Evolutionary conservation across 768 basidiomycete species (phyloP).

Genomic region (Rhodotorula toruloides): DNA sequence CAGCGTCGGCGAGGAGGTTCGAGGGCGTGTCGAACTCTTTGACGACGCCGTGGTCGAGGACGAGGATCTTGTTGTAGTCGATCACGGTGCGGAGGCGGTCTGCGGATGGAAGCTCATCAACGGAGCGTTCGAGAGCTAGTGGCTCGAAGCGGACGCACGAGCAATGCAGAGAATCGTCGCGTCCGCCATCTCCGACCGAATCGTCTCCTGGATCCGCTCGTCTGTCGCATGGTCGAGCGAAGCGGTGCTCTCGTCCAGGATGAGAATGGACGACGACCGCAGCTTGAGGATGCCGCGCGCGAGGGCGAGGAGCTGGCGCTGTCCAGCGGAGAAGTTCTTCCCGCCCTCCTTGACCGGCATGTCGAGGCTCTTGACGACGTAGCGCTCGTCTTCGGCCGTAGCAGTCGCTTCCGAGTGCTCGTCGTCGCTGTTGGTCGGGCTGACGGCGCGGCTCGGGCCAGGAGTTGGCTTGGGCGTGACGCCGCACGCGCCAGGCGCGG

Average conservation of each 20-base stretch:
- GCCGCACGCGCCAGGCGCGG: constrained; percentile 18
- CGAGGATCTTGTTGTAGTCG: constrained; percentile 50
- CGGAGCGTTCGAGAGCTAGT: not conserved
- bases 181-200: constrained; percentile 64
- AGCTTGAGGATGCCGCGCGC: constrained; percentile 43
- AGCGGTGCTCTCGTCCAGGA: constrained; percentile 44
- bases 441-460: constrained; percentile 9
- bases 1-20: constrained; percentile 54
- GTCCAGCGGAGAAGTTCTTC: constrained; percentile 43
- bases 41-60: constrained; percentile 61
- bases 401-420: constrained; percentile 17
- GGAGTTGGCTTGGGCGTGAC: constrained; percentile 15
- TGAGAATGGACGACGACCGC: constrained; percentile 39
- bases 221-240: constrained; percentile 41
- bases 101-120: not conserved
- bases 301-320: constrained; percentile 44
- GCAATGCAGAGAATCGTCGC: constrained; percentile 79
- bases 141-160: constrained; percentile 59
- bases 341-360: constrained; percentile 38
- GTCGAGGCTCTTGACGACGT: constrained; percentile 37
- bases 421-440: constrained; percentile 3
- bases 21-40: constrained; percentile 70
- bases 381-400: constrained; percentile 22
- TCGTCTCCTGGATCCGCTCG: constrained; percentile 61
- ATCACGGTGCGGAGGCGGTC: constrained; percentile 45